Evolutionary conservation across 78 protist genomes (phyloP), one percentile per base, ranked within the genome.

Genomic region (Guillardia theta): DNA sequence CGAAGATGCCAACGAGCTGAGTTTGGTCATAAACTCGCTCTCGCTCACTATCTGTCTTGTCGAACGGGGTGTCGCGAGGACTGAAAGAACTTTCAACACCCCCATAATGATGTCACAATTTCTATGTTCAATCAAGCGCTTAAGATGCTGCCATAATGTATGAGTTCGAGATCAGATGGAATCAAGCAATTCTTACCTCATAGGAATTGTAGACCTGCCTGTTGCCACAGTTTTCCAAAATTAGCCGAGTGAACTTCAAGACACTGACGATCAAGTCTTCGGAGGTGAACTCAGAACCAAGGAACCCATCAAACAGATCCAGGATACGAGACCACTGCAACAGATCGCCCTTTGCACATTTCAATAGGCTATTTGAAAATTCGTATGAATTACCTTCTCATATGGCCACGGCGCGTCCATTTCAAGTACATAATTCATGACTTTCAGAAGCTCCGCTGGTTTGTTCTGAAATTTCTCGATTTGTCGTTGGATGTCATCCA

Each of bases 151-250:
- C 8, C 8, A 43, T 36, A 8, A 43, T 1, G 0, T 6, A 36
- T 78, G 21, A 70, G 33, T 36, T 15, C 9, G 41, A 70, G 41
- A 24, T 10, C 9, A 24, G 83, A 70, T 36, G 45, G 22, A 18
- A 18, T 12, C n/a, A 6, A 43, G 41, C 27, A 18, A 70, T 1
- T 12, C 1, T 3, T 22, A 78, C 90, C 90, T 78, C 90, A 19
- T 78, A 78, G 45, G 90, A 78, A 8, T 78, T 78, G 50, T 43
- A 78, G 30, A 78, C 90, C 37, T 78, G 90, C 18, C 90, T 37
- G 48, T 78, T 78, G 48, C 90, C 44, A 48, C 90, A 78, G 48
- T 78, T 78, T 36, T 78, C 90, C 18, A 78, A n/a, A 30, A 78
- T 46, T 0, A 78, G 90, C 24, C 90, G 15, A 9, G 45, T 4